Percentiles rank a stretch among this genome's conserved stretches.
Evolutionary conservation across 495 filamentous ascomycete genomes (phyloP).

Genomic region (Penicillium subrubescens): DNA sequence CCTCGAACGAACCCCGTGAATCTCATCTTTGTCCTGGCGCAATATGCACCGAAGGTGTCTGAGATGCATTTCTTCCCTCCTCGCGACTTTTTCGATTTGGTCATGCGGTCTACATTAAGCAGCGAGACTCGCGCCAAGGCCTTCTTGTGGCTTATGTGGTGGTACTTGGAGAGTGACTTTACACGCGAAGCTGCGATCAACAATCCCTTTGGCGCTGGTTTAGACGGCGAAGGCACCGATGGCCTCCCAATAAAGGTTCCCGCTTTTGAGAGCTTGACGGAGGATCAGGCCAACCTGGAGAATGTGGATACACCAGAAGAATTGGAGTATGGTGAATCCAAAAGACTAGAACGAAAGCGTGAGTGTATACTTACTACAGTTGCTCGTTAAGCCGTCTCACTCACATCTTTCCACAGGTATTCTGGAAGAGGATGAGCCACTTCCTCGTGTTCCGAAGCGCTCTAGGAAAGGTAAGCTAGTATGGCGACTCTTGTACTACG

Average conservation of each 20-base stretch:
- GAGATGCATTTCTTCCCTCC: conserved; percentile 86
- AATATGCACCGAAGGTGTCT: conserved; percentile 87
- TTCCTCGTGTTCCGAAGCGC: conserved; percentile 57
- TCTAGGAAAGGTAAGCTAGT: conserved; percentile 52
- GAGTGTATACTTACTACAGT: conserved; percentile 20
- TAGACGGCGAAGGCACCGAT: conserved; percentile 59
- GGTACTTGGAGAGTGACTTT: conserved; percentile 97
- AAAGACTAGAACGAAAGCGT: conserved; percentile 82
- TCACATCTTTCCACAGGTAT: conserved; percentile 36
- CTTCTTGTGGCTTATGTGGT: conserved; percentile 99
- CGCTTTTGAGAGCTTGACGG: conserved; percentile 70
- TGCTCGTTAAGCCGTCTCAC: not conserved
- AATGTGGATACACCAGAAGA: conserved; percentile 91
- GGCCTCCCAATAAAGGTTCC: conserved; percentile 81
- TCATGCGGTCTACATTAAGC: conserved; percentile 84
- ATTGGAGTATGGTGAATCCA: conserved; percentile 80
- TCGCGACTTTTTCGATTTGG: conserved; percentile 92
- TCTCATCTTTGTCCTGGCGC: conserved; percentile 91
- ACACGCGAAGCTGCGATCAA: conserved; percentile 75
- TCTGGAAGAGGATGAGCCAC: conserved; percentile 65
- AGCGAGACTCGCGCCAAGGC: conserved; percentile 83
- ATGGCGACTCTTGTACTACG: conserved; percentile 17
- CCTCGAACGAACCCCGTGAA: conserved; percentile 97
- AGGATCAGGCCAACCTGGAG: conserved; percentile 76
- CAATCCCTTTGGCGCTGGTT: conserved; percentile 87